phyloP scores from a whole-genome alignment of 2,329 filamentous ascomycete genomes.

The Fusarium subglutinans region DNA sequence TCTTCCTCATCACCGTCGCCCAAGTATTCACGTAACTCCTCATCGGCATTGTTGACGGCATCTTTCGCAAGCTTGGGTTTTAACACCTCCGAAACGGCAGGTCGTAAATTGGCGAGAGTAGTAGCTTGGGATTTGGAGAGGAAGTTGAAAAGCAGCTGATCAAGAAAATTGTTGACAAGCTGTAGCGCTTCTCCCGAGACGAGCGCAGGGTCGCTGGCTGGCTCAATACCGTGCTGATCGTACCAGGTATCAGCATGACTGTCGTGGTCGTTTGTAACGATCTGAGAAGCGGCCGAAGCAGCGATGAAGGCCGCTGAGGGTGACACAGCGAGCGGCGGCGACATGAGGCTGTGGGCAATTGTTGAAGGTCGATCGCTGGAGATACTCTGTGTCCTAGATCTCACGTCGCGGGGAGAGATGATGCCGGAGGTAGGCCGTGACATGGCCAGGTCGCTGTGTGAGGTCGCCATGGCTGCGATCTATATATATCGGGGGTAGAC shows the following conservation, averaged over 20 bases:
- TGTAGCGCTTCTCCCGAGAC: constrained; percentile 78
- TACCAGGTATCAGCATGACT: constrained; percentile 75
- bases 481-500: constrained; percentile 38
- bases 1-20: constrained; percentile 82
- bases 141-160: constrained; percentile 91
- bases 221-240: constrained; percentile 73
- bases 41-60: constrained; percentile 82
- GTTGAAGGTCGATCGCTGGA: constrained; percentile 77
- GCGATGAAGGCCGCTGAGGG: constrained; percentile 91
- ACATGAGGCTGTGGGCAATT: constrained; percentile 65
- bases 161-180: constrained; percentile 90
- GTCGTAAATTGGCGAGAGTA: constrained; percentile 76
- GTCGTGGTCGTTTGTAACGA: constrained; percentile 89
- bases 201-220: constrained; percentile 72
- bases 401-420: constrained; percentile 47
- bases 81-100: constrained; percentile 85
- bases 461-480: constrained; percentile 42
- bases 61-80: constrained; percentile 90
- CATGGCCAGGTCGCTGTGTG: constrained; percentile 39
- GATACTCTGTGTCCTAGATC: constrained; percentile 69
- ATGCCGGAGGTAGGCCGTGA: constrained; percentile 49
- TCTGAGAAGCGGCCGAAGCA: constrained; percentile 85
- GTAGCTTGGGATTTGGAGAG: constrained; percentile 84
- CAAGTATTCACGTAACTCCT: constrained; percentile 88
- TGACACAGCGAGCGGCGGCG: constrained; percentile 73